Evolutionary conservation across 495 filamentous ascomycete species (phyloP).

Genomic region (Penicillium salamii): DNA sequence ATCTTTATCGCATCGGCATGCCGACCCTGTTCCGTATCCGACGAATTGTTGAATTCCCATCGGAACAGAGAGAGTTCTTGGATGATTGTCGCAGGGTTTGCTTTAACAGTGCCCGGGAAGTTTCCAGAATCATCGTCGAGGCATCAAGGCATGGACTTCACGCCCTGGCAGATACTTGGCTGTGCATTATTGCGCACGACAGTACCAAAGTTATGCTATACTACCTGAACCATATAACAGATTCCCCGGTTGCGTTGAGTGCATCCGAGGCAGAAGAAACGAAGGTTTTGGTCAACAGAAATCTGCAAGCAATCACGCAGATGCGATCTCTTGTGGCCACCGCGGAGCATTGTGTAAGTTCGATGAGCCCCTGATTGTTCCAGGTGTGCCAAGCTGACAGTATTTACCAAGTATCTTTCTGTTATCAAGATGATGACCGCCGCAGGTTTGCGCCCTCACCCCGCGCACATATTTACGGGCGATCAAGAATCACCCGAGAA

Average conservation of each 20-base stretch:
- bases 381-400: neutral
- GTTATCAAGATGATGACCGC: constrained; percentile 18
- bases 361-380: neutral
- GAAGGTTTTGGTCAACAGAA: constrained; percentile 8
- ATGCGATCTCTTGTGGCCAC: constrained; percentile 22
- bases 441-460: constrained; percentile 9
- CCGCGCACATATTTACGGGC: neutral
- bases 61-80: constrained; percentile 11
- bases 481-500: neutral
- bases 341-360: constrained; percentile 19
- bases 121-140: constrained; percentile 12
- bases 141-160: constrained; percentile 14
- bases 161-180: constrained; percentile 18
- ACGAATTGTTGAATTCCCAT: constrained; percentile 10
- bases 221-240: constrained; percentile 7
- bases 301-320: constrained; percentile 15
- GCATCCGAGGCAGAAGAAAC: constrained; percentile 6
- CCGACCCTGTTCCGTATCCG: constrained; percentile 12
- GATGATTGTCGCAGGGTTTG: constrained; percentile 11
- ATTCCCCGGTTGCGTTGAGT: neutral
- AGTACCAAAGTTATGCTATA: constrained; percentile 18
- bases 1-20: constrained; percentile 21
- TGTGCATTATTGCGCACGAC: constrained; percentile 19
- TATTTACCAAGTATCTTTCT: constrained; percentile 12
- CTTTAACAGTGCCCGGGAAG: constrained; percentile 11